Conservation (phyloP, 257 asterid species). For the Capsicum rhomboideum region DNA sequence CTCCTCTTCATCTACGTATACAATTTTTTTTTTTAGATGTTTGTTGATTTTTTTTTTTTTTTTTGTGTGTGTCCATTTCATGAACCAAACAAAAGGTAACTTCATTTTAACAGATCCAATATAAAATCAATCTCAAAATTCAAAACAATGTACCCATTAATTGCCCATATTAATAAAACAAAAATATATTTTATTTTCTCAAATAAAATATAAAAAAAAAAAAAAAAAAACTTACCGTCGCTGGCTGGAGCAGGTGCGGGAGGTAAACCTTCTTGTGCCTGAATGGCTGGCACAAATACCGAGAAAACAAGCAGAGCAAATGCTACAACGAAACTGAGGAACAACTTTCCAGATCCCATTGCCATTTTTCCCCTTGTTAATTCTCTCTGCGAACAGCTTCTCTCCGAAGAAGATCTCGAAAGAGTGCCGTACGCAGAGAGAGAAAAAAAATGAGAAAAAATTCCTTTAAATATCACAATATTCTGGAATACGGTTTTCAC, state of each 20-base stretch:
- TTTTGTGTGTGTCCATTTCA: too few species aligned
- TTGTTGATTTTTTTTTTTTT: too few species aligned
- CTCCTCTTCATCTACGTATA: too few species aligned
- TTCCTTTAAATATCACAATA: background rate
- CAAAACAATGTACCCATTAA: too few species aligned
- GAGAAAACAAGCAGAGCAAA: slow-evolving; percentile 31
- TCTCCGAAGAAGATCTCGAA: background rate
- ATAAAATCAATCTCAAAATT: too few species aligned
- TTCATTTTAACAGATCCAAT: too few species aligned
- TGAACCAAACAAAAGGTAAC: too few species aligned
- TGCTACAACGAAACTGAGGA: slow-evolving; percentile 25
- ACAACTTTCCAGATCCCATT: slow-evolving; percentile 12
- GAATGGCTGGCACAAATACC: slow-evolving; percentile 38
- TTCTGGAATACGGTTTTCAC: too few species aligned
- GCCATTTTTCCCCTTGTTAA: too few species aligned
- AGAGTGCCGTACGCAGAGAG: background rate
- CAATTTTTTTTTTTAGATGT: background rate
- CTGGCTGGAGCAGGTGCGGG: slow-evolving; percentile 68
- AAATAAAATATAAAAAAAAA: background rate
- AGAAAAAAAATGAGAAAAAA: background rate
- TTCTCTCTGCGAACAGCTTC: slow-evolving; percentile 10
- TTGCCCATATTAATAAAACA: too few species aligned
- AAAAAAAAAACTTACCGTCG: slow-evolving; percentile 35
- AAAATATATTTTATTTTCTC: too few species aligned
- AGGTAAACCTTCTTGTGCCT: slow-evolving; percentile 36